Evolutionary conservation across 768 basidiomycete species (phyloP), one percentile per base, ranked within the genome.

Genomic region (Cystobasidium tubakii): DNA sequence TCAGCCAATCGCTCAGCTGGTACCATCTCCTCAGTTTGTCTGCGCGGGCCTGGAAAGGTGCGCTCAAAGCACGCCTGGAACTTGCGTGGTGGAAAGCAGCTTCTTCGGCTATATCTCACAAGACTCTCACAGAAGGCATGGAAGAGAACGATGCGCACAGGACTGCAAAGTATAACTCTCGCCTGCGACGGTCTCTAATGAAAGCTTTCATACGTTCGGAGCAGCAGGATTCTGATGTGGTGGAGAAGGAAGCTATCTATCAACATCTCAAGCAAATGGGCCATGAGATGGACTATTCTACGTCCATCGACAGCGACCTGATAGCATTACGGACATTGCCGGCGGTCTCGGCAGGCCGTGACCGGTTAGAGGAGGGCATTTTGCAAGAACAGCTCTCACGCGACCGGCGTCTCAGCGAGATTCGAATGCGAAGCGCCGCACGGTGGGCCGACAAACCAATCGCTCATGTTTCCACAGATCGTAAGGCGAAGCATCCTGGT

Each of bases 381-480:
- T 43, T 17, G 21, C 10, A 31, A 2, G 33, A 42, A 19, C 9
- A 65, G 33, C 33, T 9, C 34, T 27, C 23, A 4, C 31, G 6
- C 7, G 19, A 65, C 12, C 7, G 63, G 34, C 23, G 34, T 27
- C 43, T 39, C 19, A 25, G 13, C 10, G 25, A 15, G 3, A 13
- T 50, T 15, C 46, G 46, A 7, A 7, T 34, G 29, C 39, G 63
- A 46, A 39, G 34, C 6, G 69, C 69, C 9, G 21, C 21, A 15
- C 4, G 69, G 15, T 71, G 69, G 69, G 23, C 7, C 34, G 55
- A 71, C 21, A 55, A 60, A 33, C 54, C 69, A 7, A 29, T 71
- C 27, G 6, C 29, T 6, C 57, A 34, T 34, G 42, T 33, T 15
- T 23, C 53, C 13, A 3, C 23, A 25, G 31, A 60, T 4, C 69